Percentiles rank a stretch among this genome's conserved stretches.
Conservation (phyloP, 345 rosid genomes). For the Triadica sebifera region DNA sequence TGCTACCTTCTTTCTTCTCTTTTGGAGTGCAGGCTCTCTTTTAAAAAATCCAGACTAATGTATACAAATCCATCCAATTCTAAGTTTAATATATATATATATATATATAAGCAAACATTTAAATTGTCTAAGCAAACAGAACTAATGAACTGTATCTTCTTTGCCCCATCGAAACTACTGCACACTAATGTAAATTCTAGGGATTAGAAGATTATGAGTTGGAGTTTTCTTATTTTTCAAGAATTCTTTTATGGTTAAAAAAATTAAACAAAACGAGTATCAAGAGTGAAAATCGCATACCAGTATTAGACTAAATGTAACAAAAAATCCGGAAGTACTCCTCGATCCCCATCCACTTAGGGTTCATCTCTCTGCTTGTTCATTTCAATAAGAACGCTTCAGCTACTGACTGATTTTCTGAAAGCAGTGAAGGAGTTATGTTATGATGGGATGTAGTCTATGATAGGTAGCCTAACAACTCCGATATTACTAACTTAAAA, state of each 20-base stretch:
- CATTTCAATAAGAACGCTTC: not conserved
- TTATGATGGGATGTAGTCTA: too few relatives aligned
- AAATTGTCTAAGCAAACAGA: not conserved
- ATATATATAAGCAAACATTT: not conserved
- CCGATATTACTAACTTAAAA: too few relatives aligned
- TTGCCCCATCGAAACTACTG: not conserved
- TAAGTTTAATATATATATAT: not conserved
- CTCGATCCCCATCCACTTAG: not conserved
- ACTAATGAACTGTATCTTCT: not conserved
- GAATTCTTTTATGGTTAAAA: too few relatives aligned
- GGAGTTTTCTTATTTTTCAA: too few relatives aligned
- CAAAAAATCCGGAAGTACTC: not conserved
- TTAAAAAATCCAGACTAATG: not conserved
- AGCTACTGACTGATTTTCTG: not conserved
- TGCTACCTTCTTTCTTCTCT: too few relatives aligned
- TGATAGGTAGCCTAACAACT: too few relatives aligned
- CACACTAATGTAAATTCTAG: not conserved
- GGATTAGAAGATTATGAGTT: not conserved
- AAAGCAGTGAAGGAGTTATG: too few relatives aligned
- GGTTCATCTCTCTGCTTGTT: not conserved
- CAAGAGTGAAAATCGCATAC: not conserved
- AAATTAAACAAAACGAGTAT: not conserved
- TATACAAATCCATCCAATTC: not conserved
- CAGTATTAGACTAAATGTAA: not conserved
- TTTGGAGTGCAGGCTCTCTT: not conserved